A percentile compares a stretch with the other conserved stretches of the same genome.
phyloP scores from a whole-genome alignment of 1,139 yeast species.

The Wickerhamiella pararugosa region DNA sequence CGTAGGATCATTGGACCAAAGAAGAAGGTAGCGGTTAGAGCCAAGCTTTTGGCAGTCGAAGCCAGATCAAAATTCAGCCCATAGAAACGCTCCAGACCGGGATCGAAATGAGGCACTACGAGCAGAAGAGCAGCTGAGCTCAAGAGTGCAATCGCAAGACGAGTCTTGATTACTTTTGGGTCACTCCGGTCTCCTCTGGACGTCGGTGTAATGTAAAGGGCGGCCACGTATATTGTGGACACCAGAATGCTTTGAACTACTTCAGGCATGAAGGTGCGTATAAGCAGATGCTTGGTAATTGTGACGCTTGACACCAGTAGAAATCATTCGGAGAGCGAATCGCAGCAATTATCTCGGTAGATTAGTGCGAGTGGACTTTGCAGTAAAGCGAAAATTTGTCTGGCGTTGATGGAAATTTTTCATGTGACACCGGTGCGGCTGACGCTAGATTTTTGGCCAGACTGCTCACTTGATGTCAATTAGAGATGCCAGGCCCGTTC shows the following conservation, averaged over 20 bases:
- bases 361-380: too few relatives aligned
- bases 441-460: too few relatives aligned
- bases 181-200: conserved; percentile 18
- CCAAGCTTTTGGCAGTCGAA: neutral
- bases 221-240: conserved; percentile 2
- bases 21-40: neutral
- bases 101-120: conserved; percentile 21
- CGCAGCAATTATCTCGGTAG: too few relatives aligned
- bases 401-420: too few relatives aligned
- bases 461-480: too few relatives aligned
- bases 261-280: neutral
- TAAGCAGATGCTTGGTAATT: neutral
- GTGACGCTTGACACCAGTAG: too few relatives aligned
- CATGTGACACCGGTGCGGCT: too few relatives aligned
- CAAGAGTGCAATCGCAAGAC: conserved; percentile 28
- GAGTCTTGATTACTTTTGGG: conserved; percentile 25
- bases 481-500: too few relatives aligned
- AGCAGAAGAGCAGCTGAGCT: conserved; percentile 18
- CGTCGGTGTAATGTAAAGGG: neutral
- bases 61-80: neutral
- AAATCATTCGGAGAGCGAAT: too few relatives aligned
- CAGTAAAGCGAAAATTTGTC: too few relatives aligned
- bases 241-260: neutral
- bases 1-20: neutral
- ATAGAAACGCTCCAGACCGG: neutral